phyloP scores from a whole-genome alignment of 2,329 filamentous ascomycete species.

The Penicillium sp. region DNA sequence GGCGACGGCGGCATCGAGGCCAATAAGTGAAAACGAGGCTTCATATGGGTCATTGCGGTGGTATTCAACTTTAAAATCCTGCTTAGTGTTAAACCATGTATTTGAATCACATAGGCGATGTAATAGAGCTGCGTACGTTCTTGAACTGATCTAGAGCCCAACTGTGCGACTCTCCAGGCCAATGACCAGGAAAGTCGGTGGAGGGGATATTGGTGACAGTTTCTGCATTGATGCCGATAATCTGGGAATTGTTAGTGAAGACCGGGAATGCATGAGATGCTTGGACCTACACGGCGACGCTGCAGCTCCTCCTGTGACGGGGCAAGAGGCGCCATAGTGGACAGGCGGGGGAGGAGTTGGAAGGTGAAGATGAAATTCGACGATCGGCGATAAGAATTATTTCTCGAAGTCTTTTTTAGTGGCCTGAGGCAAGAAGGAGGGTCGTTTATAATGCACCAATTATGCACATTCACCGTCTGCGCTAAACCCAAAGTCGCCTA shows the following conservation, averaged over 20 bases:
- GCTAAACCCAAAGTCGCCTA: slow-evolving; percentile 3
- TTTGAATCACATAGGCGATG: too few relatives aligned
- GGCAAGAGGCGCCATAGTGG: slow-evolving; percentile 41
- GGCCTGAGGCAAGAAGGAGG: slow-evolving; percentile 21
- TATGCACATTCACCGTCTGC: neutral
- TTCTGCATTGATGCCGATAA: slow-evolving; percentile 80
- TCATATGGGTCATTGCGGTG: slow-evolving; percentile 75
- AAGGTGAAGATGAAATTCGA: slow-evolving; percentile 19
- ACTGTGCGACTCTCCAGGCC: slow-evolving; percentile 75
- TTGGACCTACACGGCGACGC: slow-evolving; percentile 37
- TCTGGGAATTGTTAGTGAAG: slow-evolving; percentile 46
- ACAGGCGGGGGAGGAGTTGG: slow-evolving; percentile 14
- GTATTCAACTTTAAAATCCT: slow-evolving; percentile 68
- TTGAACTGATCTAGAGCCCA: slow-evolving; percentile 72
- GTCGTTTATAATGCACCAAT: slow-evolving; percentile 12
- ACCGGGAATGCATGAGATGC: neutral
- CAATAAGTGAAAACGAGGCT: slow-evolving; percentile 82
- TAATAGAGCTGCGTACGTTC: too few relatives aligned
- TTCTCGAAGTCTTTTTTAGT: slow-evolving; percentile 31
- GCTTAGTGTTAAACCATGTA: too few relatives aligned
- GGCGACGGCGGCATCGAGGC: slow-evolving; percentile 84
- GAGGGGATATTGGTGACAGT: slow-evolving; percentile 84
- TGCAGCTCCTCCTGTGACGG: slow-evolving; percentile 41
- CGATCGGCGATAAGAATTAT: slow-evolving; percentile 26
- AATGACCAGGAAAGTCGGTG: slow-evolving; percentile 88